These are phyloP conservation scores for Russula sp. DNA, from an alignment of 768 basidiomycete species.

Conservation along the genomic window DNA sequence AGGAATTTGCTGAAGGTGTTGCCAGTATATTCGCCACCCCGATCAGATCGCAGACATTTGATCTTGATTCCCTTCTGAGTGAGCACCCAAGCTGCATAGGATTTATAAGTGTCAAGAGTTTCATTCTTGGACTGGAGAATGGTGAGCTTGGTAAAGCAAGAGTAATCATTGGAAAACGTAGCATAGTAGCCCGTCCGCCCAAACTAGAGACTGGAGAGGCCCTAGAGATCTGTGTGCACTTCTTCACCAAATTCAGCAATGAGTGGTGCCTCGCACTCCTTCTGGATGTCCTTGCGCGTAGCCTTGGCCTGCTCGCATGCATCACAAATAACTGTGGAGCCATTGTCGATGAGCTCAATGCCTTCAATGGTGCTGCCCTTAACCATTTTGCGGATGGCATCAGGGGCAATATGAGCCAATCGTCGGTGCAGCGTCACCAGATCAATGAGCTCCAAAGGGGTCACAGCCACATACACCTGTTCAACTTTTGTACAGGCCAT, in stretches of 20 bases:
- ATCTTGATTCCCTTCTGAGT: constrained; percentile 35
- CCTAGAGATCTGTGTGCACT: constrained; percentile 25
- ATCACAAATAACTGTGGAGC: background rate
- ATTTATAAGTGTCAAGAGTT: constrained; percentile 33
- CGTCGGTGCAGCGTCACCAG: too few relatives aligned
- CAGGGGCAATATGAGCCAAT: too few relatives aligned
- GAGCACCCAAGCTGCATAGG: constrained; percentile 32
- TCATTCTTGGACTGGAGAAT: constrained; percentile 37
- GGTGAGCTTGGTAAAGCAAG: constrained; percentile 33
- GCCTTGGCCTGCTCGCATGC: background rate
- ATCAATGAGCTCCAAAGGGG: too few relatives aligned
- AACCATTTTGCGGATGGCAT: too few relatives aligned
- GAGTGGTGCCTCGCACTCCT: background rate
- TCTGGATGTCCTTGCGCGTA: background rate
- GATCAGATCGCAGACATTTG: constrained; percentile 35
- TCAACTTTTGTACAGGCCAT: too few relatives aligned
- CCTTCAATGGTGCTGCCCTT: too few relatives aligned
- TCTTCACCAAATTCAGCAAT: background rate
- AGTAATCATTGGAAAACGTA: constrained; percentile 40
- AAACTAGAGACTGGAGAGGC: constrained; percentile 28
- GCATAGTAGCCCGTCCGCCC: constrained; percentile 37
- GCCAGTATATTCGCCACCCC: constrained; percentile 36
- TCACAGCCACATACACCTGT: too few relatives aligned
- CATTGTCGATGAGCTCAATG: too few relatives aligned
- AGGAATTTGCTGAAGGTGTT: constrained; percentile 31